Evolutionary conservation across 192 early-diverging fungal species (phyloP), one percentile per base, ranked within the genome.

Genomic region (Coemansia sp.): DNA sequence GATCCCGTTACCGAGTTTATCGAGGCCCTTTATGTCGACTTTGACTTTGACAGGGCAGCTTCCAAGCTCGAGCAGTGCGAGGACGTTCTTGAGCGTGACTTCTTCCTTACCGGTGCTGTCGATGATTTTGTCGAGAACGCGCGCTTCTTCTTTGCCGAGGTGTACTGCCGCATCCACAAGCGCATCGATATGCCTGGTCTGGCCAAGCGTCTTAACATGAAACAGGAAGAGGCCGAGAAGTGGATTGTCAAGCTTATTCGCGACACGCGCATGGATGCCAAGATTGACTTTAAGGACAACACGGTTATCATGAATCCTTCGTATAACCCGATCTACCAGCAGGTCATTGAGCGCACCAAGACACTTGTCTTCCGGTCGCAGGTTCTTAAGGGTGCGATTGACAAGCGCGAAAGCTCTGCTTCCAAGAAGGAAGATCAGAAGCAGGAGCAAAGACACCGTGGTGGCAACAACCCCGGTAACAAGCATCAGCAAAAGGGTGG

Each of bases 221-320:
- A 84, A 72, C 87, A 89, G 73, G 93, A 94, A 68, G 90, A 92
- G 72, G 94, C 94, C 60, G 95, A 97, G 75, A 96, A 96, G 81
- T 97, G 95, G 95, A 95, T 98, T 59, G 95, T 95, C 49, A 93
- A 98, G 85, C 85, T 98, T 60, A 96, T 98, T 76, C 89, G 94
- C 42, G 93, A 96, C 66, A 95, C 94, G 20, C 86, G 93, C 69
- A 93, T 97, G 69, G 95, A 98, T 62, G 96, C 95, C 71, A 98
- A 98, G 88, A 91, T 98, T 69, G 95, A 98, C 75, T 90, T 88
- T 66, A 85, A 95, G 80, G 92, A 92, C 85, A 95, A 95, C 85
- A 93, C 94, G 32, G 93, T 97, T 28, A 82, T 95, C 63, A 96
- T 97, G 93, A 95, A 95, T 66, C 88, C 91, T 48, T 88, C 89